phyloP scores from a whole-genome alignment of 2,329 filamentous ascomycete species.

The Helminthosporium solani region DNA sequence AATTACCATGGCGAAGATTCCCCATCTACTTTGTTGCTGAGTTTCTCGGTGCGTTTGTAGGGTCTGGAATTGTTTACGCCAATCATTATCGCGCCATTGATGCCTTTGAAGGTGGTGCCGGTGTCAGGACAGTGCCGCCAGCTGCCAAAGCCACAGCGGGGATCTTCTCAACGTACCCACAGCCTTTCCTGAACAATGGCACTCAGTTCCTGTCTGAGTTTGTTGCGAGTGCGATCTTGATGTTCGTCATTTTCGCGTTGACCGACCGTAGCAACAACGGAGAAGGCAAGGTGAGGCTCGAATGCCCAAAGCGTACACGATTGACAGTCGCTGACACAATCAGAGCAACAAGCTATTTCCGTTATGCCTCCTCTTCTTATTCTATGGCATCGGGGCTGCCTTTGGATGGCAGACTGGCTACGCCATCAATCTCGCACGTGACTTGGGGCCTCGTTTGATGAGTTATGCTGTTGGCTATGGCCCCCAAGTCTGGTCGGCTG shows the following conservation, averaged over 20 bases:
- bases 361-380: constrained; percentile 67
- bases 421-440: constrained; percentile 71
- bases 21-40: constrained; percentile 68
- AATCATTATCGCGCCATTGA: constrained; percentile 61
- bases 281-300: constrained; percentile 25
- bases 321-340: constrained; percentile 4
- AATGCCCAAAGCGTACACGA: neutral
- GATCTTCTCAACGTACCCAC: constrained; percentile 73
- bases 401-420: constrained; percentile 78
- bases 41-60: constrained; percentile 66
- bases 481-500: constrained; percentile 64
- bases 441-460: constrained; percentile 68
- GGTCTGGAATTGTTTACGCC: constrained; percentile 47
- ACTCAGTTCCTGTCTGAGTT: constrained; percentile 73
- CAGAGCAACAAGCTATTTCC: constrained; percentile 46
- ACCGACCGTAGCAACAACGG: constrained; percentile 55
- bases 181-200: constrained; percentile 63
- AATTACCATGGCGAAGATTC: constrained; percentile 68
- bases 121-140: constrained; percentile 63
- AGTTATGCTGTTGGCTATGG: constrained; percentile 70
- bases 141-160: constrained; percentile 62
- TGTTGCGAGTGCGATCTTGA: constrained; percentile 65
- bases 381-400: constrained; percentile 71
- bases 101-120: constrained; percentile 59
- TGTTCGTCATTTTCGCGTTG: constrained; percentile 71